Evolutionary conservation across 768 basidiomycete genomes (phyloP), one percentile per base, ranked within the genome.

Genomic region (Podaxis sp.): DNA sequence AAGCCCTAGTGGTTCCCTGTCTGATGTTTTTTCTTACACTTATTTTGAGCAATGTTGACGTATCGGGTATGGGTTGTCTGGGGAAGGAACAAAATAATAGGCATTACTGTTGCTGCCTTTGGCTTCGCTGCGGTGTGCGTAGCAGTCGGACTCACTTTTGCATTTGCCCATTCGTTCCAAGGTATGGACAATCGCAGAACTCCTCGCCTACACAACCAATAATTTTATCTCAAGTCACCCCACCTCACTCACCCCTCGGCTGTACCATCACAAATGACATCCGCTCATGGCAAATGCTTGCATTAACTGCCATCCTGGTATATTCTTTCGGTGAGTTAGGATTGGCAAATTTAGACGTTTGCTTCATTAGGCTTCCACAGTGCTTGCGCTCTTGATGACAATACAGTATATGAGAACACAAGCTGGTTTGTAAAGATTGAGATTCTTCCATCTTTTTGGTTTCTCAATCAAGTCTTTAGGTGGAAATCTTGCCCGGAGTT

Each of bases 21-120:
- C n/a, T 46, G 17, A 4, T n/a, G 8, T 19, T 46, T 15, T n/a
- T 19, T 46, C 43, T 19, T 19, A 46, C 43, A 33, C n/a, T n/a
- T 19, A n/a, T 19, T 7, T 46, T 15, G 12, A 55, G 54, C 38
- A 11, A 55, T 55, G 54, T 19, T 55, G 5, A 19, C 38, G 11
- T 55, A 55, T 25, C 36, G 54, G 9, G 54, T 55, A 12, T 55
- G 54, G 54, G 54, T 40, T 24, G 54, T 55, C 12, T 55, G 54
- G 54, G 12, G n/a, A 9, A 37, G 37, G 36, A 36, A 38, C n/a
- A 55, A 40, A 19, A 19, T 19, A 9, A 17, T 55, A 15, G 54
- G 37, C 7, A 38, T 55, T 38, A 17, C 11, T 22, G 36, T 55
- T 24, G 12, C 22, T 11, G 22, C 41, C 36, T 55, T 55, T 19